Evolutionary conservation across 2,329 filamentous ascomycete genomes (phyloP), one percentile per base, ranked within the genome.

Genomic region (Mycogone perniciosa): DNA sequence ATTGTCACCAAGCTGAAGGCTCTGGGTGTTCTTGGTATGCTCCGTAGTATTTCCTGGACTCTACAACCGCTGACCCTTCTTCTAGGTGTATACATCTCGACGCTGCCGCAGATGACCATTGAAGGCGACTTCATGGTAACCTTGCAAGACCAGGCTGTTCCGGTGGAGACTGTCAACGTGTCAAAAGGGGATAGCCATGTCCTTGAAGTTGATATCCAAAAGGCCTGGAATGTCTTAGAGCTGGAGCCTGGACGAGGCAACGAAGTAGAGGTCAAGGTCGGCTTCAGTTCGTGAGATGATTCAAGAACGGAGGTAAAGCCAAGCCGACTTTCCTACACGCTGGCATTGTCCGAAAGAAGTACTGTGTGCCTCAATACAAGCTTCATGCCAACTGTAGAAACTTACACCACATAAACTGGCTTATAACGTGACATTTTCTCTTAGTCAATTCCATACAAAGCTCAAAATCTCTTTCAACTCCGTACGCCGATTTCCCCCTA

Each of bases 211-310:
- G 88, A 97, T 71, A 67, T 89, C 9, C 78, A 82, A 57, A 74
- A 70, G 31, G 92, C 92, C 1, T 97, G 90, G 90, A 77, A 79
- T 42, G 81, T 88, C 60, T 77, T 90, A 72, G 79, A 76, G 0
- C 73, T 93, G 50, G 71, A 82, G 52, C 77, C 80, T 35, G 82
- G 85, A 6, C 95, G 88, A 85, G 85, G 82, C 57, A 95, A 96
- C 64, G 88, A 95, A 65, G 77, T 90, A 35, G 75, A 80, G 54
- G 71, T 95, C 39, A 84, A 84, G 63, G 66, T 89, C 5, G 84
- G 73, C 50, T 74, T 80, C 44, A 65, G 66, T 27, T 60, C 72
- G 42, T 73, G 49, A 48, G 9, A 20, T 20, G 20, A 5, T 41
- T 4, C 7, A 27, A 27, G 20, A 20, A 20, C 20, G 20, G 3